phyloP scores from a whole-genome alignment of 1,284 basidiomycete species.

The Fomitopsis palustris region DNA sequence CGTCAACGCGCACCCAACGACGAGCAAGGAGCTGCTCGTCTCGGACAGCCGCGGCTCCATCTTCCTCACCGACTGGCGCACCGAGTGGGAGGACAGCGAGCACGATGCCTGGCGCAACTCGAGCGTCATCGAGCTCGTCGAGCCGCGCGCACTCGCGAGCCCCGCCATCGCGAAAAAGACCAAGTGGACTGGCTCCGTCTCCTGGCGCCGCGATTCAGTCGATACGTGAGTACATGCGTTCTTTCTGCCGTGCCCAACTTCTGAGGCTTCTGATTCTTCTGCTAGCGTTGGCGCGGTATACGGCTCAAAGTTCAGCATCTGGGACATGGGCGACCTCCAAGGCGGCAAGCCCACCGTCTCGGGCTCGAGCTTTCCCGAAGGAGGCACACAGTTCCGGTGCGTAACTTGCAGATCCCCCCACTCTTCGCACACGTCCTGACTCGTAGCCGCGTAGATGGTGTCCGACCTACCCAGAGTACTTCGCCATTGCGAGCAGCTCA shows the following conservation, averaged over 20 bases:
- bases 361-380: conserved; percentile 61
- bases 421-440: background rate
- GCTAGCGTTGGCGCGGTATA: conserved; percentile 65
- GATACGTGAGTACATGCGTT: conserved; percentile 55
- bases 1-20: conserved; percentile 66
- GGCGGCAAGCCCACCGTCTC: conserved; percentile 67
- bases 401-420: conserved; percentile 29
- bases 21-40: conserved; percentile 73
- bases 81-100: conserved; percentile 55
- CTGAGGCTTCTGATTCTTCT: background rate
- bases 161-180: conserved; percentile 43
- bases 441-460: conserved; percentile 49
- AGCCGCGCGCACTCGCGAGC: conserved; percentile 59
- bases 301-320: conserved; percentile 64
- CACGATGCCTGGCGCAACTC: conserved; percentile 55
- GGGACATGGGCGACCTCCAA: conserved; percentile 67
- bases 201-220: conserved; percentile 64
- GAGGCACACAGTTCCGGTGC: conserved; percentile 65
- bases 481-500: conserved; percentile 64
- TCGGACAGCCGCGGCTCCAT: conserved; percentile 70
- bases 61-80: conserved; percentile 75
- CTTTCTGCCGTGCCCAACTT: background rate
- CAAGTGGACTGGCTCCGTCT: conserved; percentile 53
- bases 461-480: conserved; percentile 67
- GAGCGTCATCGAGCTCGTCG: conserved; percentile 65